Evolutionary conservation across 2,329 filamentous ascomycete genomes (phyloP).

Genomic region (Coniochaeta sp.): DNA sequence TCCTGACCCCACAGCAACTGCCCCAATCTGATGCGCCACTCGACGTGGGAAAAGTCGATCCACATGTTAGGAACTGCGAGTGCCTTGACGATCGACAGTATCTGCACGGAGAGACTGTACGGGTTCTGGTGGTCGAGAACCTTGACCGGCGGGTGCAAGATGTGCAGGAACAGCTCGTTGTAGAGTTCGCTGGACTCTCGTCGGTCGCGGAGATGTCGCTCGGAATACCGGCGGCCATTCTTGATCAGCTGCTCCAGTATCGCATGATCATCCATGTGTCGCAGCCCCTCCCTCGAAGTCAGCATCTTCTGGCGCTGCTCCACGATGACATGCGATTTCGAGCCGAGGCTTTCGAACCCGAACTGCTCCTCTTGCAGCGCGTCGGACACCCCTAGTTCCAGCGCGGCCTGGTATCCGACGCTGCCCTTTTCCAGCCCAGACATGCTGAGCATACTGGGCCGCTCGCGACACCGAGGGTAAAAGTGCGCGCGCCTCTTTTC

Average conservation of each 20-base stretch:
- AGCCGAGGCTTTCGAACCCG: constrained; percentile 48
- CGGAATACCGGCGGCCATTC: constrained; percentile 47
- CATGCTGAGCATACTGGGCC: constrained; percentile 66
- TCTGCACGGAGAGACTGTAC: constrained; percentile 61
- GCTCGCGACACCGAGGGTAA: constrained; percentile 50
- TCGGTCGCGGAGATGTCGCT: constrained; percentile 41
- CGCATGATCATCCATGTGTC: constrained; percentile 47
- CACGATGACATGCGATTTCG: constrained; percentile 45
- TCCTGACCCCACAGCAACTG: constrained; percentile 63
- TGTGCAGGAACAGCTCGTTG: constrained; percentile 52
- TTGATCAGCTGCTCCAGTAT: constrained; percentile 53
- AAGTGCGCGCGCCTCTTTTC: constrained; percentile 47
- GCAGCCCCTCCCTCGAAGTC: constrained; percentile 43
- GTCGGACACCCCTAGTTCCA: constrained; percentile 60
- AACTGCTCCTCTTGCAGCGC: constrained; percentile 55
- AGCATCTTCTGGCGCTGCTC: constrained; percentile 53
- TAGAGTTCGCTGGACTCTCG: constrained; percentile 50
- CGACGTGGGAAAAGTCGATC: constrained; percentile 67
- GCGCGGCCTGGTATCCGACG: constrained; percentile 60
- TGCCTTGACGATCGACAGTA: constrained; percentile 59
- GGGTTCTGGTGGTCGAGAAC: constrained; percentile 51
- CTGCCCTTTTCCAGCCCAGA: constrained; percentile 65
- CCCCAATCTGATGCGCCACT: constrained; percentile 67
- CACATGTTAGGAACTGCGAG: constrained; percentile 60
- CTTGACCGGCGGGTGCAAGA: constrained; percentile 49